phyloP scores from a whole-genome alignment of 2,329 filamentous ascomycete species.

The Fusarium longipes region DNA sequence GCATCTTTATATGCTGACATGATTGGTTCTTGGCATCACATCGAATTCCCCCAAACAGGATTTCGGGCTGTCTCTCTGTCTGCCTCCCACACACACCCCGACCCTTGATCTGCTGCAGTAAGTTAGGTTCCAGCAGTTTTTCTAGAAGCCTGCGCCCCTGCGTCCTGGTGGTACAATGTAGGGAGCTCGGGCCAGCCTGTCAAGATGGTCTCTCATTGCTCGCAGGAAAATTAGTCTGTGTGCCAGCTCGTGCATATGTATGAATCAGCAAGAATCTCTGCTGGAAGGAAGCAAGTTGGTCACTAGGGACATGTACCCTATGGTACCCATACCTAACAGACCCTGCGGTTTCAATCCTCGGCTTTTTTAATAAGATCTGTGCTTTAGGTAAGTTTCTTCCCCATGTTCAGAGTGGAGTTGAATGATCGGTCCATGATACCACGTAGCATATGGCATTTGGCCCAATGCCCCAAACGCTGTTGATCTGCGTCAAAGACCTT shows the following conservation, averaged over 20 bases:
- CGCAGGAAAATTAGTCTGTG: constrained; percentile 25
- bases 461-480: constrained; percentile 6
- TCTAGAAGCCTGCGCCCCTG: constrained; percentile 49
- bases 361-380: not conserved
- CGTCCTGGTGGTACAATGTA: constrained; percentile 34
- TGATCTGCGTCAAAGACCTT: constrained; percentile 20
- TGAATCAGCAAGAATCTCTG: constrained; percentile 15
- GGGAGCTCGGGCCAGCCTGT: constrained; percentile 44
- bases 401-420: constrained; percentile 29
- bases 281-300: not conserved
- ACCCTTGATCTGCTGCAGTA: constrained; percentile 29
- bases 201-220: constrained; percentile 28
- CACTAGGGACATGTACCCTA: not conserved
- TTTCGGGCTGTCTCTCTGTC: constrained; percentile 29
- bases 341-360: constrained; percentile 7
- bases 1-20: constrained; percentile 32
- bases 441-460: constrained; percentile 14
- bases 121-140: constrained; percentile 38
- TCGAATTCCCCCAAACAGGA: constrained; percentile 39
- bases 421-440: constrained; percentile 25
- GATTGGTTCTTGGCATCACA: constrained; percentile 35
- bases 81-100: constrained; percentile 33
- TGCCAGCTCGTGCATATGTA: constrained; percentile 28
- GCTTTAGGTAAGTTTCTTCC: constrained; percentile 27
- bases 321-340: not conserved